Evolutionary conservation across 768 basidiomycete genomes (phyloP), one percentile per base, ranked within the genome.

Genomic region (Neoboletus brunneissimus): DNA sequence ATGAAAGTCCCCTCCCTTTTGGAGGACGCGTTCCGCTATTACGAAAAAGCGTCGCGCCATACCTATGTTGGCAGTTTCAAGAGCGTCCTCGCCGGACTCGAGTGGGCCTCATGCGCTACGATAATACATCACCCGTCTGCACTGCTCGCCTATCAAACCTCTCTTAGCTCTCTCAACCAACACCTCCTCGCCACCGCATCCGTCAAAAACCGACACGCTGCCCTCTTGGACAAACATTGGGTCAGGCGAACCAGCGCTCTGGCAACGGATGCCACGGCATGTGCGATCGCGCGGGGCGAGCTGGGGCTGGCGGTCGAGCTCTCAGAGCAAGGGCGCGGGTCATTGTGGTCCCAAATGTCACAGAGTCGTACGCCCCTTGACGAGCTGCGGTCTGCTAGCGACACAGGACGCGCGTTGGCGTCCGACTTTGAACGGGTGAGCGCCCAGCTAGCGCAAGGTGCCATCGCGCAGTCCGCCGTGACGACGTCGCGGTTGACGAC

Each of bases 261-360:
- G n/a, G 66, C 64, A 9, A 58, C 62, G 23, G 51, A 70, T 38
- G 67, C 69, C n/a, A 41, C 69, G 6, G 50, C 67, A 8, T 67
- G 66, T 51, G 75, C 71, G 1, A 64, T 70, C 32, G 23, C n/a
- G 0, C 51, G 23, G 18, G 64, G 61, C 2, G 45, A 66, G 37
- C 38, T 66, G 25, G 56, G 53, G 22, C 51, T 61, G 27, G 71
- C 67, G 40, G 56, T 77, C 9, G 73, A 77, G 46, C 71, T 75
- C 62, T 66, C 76, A 5, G 71, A 72, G 45, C 68, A 73, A 31
- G 70, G 72, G 2, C 63, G 70, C 6, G 64, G 67, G 3, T 34
- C 73, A 3, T 27, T 73, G 29, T 72, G 71, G 71, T 64, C 72
- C 1, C 65, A 70, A 12, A 32, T 73, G 53, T 55, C 62, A 1